Percentiles rank a stretch among this genome's conserved stretches.
These are phyloP conservation scores for Beauveria pseudobassiana DNA, from an alignment of 2,329 filamentous ascomycete species.

Conservation along the genomic window DNA sequence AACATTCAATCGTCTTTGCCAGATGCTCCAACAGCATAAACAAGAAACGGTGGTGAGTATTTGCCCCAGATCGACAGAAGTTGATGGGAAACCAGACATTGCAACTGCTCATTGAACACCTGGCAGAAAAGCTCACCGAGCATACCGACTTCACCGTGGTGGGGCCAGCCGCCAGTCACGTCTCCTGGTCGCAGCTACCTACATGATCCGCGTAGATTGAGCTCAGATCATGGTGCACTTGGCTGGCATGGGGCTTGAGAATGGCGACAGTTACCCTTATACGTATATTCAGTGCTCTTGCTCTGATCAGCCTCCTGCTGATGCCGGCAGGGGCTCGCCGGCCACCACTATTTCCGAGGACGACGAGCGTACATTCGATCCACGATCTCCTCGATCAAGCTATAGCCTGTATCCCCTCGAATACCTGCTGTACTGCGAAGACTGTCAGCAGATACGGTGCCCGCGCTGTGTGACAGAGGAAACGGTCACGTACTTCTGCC, in stretches of 20 bases:
- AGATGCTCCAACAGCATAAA: not conserved
- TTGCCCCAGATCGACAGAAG: not conserved
- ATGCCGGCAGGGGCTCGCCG: slow-evolving; percentile 25
- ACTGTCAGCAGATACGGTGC: slow-evolving; percentile 94
- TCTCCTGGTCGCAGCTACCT: slow-evolving; percentile 1
- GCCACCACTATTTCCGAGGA: slow-evolving; percentile 45
- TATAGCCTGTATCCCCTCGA: slow-evolving; percentile 92
- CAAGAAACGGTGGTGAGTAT: not conserved
- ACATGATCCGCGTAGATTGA: not conserved
- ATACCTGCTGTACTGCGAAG: slow-evolving; percentile 91
- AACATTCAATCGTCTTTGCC: no score
- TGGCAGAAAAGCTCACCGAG: no score
- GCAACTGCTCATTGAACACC: not conserved
- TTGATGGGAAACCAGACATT: not conserved
- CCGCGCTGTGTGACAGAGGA: slow-evolving; percentile 88
- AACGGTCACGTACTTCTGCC: slow-evolving; percentile 91
- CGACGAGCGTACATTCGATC: slow-evolving; percentile 77
- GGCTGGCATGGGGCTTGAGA: not conserved
- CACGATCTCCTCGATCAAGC: slow-evolving; percentile 73
- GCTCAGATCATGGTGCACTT: not conserved
- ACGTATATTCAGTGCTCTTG: slow-evolving; percentile 62
- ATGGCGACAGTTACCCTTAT: slow-evolving; percentile 51
- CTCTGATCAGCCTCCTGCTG: slow-evolving; percentile 36
- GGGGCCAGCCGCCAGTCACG: not conserved
- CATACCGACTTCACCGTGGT: not conserved